phyloP scores from a whole-genome alignment of 257 asterid species.

The Solanum medicagineum region DNA sequence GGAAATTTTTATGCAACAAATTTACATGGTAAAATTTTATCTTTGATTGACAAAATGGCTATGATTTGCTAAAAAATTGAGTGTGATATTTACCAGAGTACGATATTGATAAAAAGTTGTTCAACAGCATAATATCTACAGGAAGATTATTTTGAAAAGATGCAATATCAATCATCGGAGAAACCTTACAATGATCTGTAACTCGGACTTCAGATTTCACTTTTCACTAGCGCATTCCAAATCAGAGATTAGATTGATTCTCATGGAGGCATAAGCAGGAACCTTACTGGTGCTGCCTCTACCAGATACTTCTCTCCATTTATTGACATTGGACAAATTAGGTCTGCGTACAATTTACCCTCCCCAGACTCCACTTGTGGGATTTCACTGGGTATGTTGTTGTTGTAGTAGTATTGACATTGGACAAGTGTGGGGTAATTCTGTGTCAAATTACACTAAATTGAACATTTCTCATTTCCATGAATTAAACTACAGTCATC shows the following conservation, averaged over 20 bases:
- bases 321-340: neutral
- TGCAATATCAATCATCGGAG: neutral
- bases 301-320: neutral
- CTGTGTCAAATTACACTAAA: no score
- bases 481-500: constrained; percentile 82
- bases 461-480: no score
- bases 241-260: neutral
- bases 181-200: neutral
- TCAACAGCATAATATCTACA: neutral
- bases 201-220: neutral
- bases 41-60: neutral
- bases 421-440: no score
- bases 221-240: neutral
- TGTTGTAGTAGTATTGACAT: neutral
- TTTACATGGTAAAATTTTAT: neutral
- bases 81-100: neutral
- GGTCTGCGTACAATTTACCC: no score
- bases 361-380: no score
- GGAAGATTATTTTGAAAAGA: neutral
- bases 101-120: neutral
- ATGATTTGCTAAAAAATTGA: neutral
- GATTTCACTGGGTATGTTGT: no score
- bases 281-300: neutral
- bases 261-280: neutral
- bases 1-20: neutral